Conservation (phyloP, 352 stramenopile species). For the Globisporangium orthogonon region DNA sequence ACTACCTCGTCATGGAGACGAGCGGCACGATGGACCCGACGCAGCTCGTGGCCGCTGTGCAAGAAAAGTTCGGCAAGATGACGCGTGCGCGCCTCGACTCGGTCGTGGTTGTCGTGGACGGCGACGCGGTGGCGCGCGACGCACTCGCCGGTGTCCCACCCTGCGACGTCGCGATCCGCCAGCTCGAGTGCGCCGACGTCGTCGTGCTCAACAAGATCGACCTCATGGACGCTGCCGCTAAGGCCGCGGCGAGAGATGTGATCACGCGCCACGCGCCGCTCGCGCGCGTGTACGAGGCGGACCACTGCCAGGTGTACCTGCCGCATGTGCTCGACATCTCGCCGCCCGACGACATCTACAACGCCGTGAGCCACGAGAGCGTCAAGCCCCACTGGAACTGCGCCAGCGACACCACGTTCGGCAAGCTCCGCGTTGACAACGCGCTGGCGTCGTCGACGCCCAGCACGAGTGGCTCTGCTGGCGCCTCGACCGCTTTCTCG, state of each 20-base stretch:
- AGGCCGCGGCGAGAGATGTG: slow-evolving; percentile 22
- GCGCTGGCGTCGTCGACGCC: background rate
- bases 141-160: slow-evolving; percentile 15
- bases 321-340: slow-evolving; percentile 69
- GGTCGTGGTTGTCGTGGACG: slow-evolving; percentile 72
- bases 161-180: slow-evolving; percentile 41
- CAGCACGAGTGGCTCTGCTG: background rate
- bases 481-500: slow-evolving; percentile 18
- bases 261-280: slow-evolving; percentile 37
- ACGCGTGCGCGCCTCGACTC: slow-evolving; percentile 71
- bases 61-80: slow-evolving; percentile 76
- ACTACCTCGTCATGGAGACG: background rate
- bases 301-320: slow-evolving; percentile 54
- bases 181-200: slow-evolving; percentile 68
- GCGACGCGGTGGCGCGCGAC: slow-evolving; percentile 54
- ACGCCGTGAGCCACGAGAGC: slow-evolving; percentile 57
- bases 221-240: slow-evolving; percentile 31
- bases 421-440: slow-evolving; percentile 29
- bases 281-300: slow-evolving; percentile 62
- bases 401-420: slow-evolving; percentile 22
- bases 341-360: slow-evolving; percentile 43
- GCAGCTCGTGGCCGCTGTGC: slow-evolving; percentile 51
- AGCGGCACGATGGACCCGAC: slow-evolving; percentile 53
- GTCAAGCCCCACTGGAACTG: slow-evolving; percentile 59
- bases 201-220: slow-evolving; percentile 84